A percentile compares a stretch with the other conserved stretches of the same genome.
Conservation (phyloP, 2,329 filamentous ascomycete genomes). For the Chaetomium strumarium region DNA sequence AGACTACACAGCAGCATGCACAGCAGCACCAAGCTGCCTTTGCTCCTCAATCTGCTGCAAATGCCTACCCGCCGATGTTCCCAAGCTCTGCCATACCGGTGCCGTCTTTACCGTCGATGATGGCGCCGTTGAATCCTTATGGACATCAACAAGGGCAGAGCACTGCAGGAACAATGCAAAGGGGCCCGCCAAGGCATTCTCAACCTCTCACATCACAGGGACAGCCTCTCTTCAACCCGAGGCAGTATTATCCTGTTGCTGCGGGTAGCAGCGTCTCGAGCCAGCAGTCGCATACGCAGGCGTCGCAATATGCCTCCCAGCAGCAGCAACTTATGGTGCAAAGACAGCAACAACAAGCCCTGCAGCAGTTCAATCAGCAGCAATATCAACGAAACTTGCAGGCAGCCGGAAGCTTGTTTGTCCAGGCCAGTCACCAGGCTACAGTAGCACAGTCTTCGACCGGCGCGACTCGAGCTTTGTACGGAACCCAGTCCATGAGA, state of each 20-base stretch:
- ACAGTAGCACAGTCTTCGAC: background rate
- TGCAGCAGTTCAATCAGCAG: constrained; percentile 3
- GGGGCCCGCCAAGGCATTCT: background rate
- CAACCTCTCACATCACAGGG: constrained; percentile 1
- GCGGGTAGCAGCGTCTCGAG: background rate
- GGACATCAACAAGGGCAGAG: background rate
- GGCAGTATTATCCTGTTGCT: background rate
- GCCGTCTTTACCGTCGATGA: background rate
- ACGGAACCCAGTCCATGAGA: constrained; percentile 1
- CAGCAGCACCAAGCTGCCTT: background rate
- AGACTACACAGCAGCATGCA: background rate
- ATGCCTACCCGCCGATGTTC: background rate
- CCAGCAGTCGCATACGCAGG: background rate
- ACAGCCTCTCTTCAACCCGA: background rate
- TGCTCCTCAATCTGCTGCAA: background rate
- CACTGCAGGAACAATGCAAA: background rate
- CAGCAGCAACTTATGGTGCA: background rate
- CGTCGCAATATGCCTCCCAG: background rate
- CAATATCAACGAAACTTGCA: constrained; percentile 6
- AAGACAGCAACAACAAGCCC: background rate
- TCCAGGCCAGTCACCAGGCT: background rate
- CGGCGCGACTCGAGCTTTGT: background rate
- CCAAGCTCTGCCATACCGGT: background rate
- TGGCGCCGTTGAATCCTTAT: background rate
- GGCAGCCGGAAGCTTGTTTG: background rate